Base-by-base conservation (phyloP, 169 alveolate species). In the Plasmodium yoelii region DNA sequence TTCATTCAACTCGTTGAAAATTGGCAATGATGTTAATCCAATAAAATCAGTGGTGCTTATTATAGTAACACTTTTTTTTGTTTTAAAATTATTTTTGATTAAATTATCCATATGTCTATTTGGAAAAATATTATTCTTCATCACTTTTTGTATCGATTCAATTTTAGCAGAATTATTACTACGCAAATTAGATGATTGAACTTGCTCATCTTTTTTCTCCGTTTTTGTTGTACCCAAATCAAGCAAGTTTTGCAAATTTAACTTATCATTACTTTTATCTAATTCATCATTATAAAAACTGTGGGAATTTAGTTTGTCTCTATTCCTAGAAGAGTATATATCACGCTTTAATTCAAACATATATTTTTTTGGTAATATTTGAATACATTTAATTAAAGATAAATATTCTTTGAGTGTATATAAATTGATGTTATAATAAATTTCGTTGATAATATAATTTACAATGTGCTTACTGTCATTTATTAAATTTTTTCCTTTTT, bases 1-100 rank as follows among this genome's bases (percentile, higher is more conserved):
- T 19, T 86, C 87, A 70, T n/a, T 70, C 24, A 86, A 42, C 47
- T 86, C 91, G 59, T 86, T 70, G 51, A 86, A 86, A n/a, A 86
- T 15, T 19, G 91, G 59, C 13, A 56, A 59, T 1, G 87, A 59
- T 69, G 71, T 56, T 72, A 86, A 39, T 1, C 57, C 53, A 65
- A 64, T 57, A 63, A 86, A 86, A 63, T 86, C 75, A 24, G 46
- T 56, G 39, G 28, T 55, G 26, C 47, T 86, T 34, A 86, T 71
- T 26, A 86, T 59, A 26, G 75, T 51, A 19, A 34, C 18, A 44
- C 71, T 86, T 70, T 68, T 86, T 53, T 68, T 86, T 46, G 49
- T 24, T 53, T 86, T 86, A 10, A 39, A 28, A 28, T 42, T 60
- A 28, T 69, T 13, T 59, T 60, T 84, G 26, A 15, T 53, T 15